Evolutionary conservation across 768 basidiomycete species (phyloP).

Genomic region (Pulveroboletus ravenelii): DNA sequence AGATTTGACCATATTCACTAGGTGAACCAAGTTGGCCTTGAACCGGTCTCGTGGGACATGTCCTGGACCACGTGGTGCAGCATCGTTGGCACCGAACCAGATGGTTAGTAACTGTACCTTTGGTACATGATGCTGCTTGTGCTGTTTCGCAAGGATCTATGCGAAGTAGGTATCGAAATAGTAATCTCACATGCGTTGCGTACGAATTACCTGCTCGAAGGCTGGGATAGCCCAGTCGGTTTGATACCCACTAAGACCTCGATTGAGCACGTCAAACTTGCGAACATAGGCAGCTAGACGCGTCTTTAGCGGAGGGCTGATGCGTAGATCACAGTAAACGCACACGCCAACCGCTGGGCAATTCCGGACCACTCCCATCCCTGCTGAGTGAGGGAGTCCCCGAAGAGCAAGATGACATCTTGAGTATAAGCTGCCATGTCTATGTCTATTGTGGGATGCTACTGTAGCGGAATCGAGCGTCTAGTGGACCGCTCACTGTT

Average conservation of each 20-base stretch:
- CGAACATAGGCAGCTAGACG: conserved; percentile 66
- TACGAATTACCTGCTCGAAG: conserved; percentile 56
- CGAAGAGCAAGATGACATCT: conserved; percentile 59
- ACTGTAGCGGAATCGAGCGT: too few relatives aligned
- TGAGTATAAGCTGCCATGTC: conserved; percentile 41
- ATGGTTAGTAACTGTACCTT: conserved; percentile 71
- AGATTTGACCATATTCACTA: conserved; percentile 59
- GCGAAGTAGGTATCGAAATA: background rate
- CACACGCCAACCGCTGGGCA: conserved; percentile 55
- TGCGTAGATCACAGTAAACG: background rate
- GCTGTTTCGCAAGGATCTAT: conserved; percentile 56
- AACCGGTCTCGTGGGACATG: conserved; percentile 71
- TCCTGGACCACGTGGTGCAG: conserved; percentile 44
- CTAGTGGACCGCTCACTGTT: background rate
- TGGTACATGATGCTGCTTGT: conserved; percentile 45
- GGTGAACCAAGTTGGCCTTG: conserved; percentile 54
- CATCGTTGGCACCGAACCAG: conserved; percentile 92
- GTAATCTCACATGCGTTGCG: conserved; percentile 26
- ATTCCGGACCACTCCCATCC: conserved; percentile 47
- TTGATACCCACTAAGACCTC: conserved; percentile 82
- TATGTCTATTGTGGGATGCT: background rate
- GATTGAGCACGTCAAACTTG: conserved; percentile 82
- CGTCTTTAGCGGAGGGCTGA: background rate
- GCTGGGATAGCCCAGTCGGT: conserved; percentile 82
- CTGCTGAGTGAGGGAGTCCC: conserved; percentile 77